phyloP scores from a whole-genome alignment of 2,329 filamentous ascomycete species.

The Pezicula rhizophila region DNA sequence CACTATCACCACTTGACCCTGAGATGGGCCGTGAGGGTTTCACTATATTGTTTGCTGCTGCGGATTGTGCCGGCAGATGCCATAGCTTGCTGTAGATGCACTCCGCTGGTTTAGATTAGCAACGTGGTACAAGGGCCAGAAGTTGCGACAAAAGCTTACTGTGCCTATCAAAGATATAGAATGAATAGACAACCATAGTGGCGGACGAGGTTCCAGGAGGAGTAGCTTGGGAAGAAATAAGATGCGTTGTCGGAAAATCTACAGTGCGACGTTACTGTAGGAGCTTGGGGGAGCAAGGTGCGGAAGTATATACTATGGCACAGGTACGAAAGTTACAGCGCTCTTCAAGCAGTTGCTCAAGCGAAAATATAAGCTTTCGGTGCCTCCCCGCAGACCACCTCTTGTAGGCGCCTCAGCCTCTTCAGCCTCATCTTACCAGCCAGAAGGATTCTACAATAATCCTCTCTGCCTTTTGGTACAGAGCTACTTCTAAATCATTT shows the following conservation, averaged over 20 bases:
- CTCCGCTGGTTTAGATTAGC: slow-evolving; percentile 58
- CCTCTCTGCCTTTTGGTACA: no score
- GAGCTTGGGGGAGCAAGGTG: no score
- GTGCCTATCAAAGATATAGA: slow-evolving; percentile 98
- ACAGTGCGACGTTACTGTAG: not conserved
- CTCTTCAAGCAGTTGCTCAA: no score
- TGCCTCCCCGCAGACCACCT: not conserved
- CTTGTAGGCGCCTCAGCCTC: not conserved
- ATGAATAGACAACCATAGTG: slow-evolving; percentile 88
- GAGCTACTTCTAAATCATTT: not conserved
- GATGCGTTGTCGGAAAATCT: not conserved
- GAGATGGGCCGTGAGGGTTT: slow-evolving; percentile 40
- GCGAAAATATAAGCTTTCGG: slow-evolving; percentile 17
- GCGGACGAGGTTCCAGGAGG: not conserved
- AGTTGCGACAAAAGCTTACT: slow-evolving; percentile 51
- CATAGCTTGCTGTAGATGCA: slow-evolving; percentile 94
- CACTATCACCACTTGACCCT: slow-evolving; percentile 37
- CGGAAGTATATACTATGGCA: no score
- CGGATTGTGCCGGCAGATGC: slow-evolving; percentile 40
- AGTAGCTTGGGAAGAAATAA: slow-evolving; percentile 2
- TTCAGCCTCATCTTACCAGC: slow-evolving; percentile 3
- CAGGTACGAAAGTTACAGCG: no score
- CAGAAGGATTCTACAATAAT: no score
- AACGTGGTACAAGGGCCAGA: not conserved
- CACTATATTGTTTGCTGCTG: not conserved